A percentile compares a stretch with the other conserved stretches of the same genome.
Conservation (phyloP, 1,139 yeast species). For the Saccharomyces hybrid region DNA sequence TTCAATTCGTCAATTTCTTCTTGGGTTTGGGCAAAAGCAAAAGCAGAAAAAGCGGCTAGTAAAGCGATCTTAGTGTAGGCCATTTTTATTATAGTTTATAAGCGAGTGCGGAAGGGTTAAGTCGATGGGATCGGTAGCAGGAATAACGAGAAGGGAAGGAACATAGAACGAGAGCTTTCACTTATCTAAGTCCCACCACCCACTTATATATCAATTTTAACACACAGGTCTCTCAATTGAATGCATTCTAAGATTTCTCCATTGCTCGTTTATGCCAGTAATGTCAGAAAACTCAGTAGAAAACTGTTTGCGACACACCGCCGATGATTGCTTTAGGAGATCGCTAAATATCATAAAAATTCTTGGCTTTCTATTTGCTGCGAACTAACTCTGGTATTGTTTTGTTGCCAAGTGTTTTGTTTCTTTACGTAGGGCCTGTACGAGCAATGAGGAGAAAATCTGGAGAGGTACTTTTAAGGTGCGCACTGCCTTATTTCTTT, state of each 20-base stretch:
- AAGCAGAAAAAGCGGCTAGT: too few relatives aligned
- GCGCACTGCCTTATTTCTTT: background rate
- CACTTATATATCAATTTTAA: background rate
- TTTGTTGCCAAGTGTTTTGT: background rate
- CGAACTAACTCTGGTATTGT: background rate
- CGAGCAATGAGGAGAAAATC: background rate
- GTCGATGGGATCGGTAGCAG: too few relatives aligned
- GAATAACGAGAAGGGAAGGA: background rate
- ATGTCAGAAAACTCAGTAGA: too few relatives aligned
- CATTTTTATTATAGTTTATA: background rate
- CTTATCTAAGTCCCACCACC: background rate
- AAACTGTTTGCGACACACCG: background rate
- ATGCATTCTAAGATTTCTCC: too few relatives aligned
- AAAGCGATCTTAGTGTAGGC: too few relatives aligned
- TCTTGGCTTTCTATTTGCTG: background rate
- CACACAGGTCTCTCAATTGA: too few relatives aligned
- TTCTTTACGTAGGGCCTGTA: background rate
- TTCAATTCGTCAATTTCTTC: too few relatives aligned
- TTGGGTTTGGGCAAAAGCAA: too few relatives aligned
- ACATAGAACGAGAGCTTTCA: background rate
- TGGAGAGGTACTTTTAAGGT: background rate
- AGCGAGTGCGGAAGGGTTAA: slow-evolving; percentile 2
- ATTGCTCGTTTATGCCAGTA: too few relatives aligned
- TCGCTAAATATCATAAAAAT: background rate
- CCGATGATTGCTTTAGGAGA: background rate